Evolutionary conservation across 192 early-diverging fungal genomes (phyloP).

Genomic region (Entomortierella lignicola): DNA sequence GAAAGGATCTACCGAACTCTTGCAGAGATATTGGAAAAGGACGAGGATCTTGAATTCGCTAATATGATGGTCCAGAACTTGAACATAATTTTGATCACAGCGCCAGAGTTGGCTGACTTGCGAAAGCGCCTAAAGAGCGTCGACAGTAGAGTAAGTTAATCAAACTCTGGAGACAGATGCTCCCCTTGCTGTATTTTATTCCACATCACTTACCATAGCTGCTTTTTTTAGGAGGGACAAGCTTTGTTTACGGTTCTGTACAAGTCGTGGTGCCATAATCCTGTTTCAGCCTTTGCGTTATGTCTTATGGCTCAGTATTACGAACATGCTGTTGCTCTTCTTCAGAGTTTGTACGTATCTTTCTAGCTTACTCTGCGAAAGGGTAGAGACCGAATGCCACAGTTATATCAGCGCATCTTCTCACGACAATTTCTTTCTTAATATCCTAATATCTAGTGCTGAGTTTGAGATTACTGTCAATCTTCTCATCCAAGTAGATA

Average conservation of each 20-base stretch:
- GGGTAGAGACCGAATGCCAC: not conserved
- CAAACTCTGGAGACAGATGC: no score
- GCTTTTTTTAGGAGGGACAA: conserved; percentile 72
- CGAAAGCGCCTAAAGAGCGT: conserved; percentile 83
- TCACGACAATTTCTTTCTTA: not conserved
- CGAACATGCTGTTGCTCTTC: conserved; percentile 85
- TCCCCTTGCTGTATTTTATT: no score
- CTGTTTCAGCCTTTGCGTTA: conserved; percentile 92
- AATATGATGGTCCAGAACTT: conserved; percentile 98
- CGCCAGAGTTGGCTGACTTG: conserved; percentile 88
- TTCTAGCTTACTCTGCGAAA: not conserved
- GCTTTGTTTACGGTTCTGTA: conserved; percentile 88
- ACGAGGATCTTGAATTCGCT: conserved; percentile 95
- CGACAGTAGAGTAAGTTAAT: conserved; percentile 64
- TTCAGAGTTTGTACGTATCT: conserved; percentile 77
- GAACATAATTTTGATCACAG: conserved; percentile 95
- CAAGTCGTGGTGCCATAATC: conserved; percentile 96
- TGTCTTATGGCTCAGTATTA: conserved; percentile 98
- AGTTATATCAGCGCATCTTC: not conserved
- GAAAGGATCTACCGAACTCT: conserved; percentile 91
- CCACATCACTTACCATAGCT: no score
- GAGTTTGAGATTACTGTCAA: conserved; percentile 96
- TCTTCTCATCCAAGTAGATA: conserved; percentile 96
- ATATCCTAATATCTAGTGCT: conserved; percentile 58
- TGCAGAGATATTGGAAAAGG: conserved; percentile 87